Evolutionary conservation across 768 basidiomycete species (phyloP), one percentile per base, ranked within the genome.

Genomic region (Mycena kentingensis): DNA sequence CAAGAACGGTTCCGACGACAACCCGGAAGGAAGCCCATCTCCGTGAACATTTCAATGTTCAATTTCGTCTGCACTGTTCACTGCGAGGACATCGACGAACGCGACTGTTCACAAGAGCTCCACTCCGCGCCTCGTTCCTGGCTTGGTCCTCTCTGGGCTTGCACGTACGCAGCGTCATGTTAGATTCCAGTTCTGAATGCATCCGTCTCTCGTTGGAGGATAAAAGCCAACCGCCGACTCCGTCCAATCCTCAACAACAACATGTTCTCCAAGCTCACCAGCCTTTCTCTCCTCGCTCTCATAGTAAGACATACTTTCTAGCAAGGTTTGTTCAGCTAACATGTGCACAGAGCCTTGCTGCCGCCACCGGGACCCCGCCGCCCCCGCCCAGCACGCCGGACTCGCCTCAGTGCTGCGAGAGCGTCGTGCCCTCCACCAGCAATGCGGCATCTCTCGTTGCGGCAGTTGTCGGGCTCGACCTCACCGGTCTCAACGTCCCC

Each of bases 401-500:
- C 41, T 42, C 41, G 22, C 22, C 24, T 19, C 41, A 42, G 41
- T 42, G 41, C 41, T 42, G 41, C 41, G 41, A 8, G 22, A 42
- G 41, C 41, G 41, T 42, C 13, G 41, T 42, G 12, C 26, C 41
- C 13, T 42, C 41, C 41, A 42, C 41, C 41, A 42, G 21, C 41
- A 25, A 19, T 11, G 41, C 26, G 11, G 41, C 41, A 10, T 42
- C 41, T 24, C 11, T 42, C 41, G 41, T 42, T 24, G 41, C 41
- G 12, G 41, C 41, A 7, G 7, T 42, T 24, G 41, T 42, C 18
- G 41, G 41, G 22, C 41, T 42, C 22, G 41, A 42, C 21, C 41
- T 42, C 41, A 42, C 22, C 21, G 41, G 41, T 24, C 41, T 42
- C 22, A 42, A 42, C 41, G 41, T 42, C 41, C 41, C 41, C 41